Evolutionary conservation across 176 grass and related monocot genomes (phyloP), one percentile per base, ranked within the genome.

Genomic region (Ampelocalamus luodianensis): DNA sequence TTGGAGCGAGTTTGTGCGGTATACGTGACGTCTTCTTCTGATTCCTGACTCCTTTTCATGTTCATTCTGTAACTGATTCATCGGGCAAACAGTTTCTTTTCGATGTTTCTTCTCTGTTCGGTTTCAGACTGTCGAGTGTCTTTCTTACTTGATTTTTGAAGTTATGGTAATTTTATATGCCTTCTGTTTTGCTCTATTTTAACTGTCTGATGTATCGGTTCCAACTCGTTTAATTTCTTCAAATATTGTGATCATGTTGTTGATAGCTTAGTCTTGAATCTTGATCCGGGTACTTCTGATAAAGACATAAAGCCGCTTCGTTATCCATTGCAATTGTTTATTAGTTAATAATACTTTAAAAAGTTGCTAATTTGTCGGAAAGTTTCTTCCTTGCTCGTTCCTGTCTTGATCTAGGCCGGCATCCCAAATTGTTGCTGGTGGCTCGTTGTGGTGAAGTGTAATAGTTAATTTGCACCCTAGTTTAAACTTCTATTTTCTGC

Each of bases 61-160:
- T 72, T 62, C 22, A 45, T 79, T 23, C 40, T 50, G 8, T 11
- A 26, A 72, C 62, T 66, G 56, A 48, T 89, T 67, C 49, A 22
- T 26, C 18, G 0, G 20, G 8, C 3, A 32, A 71, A 65, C 45
- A 10, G 17, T 32, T 44, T 48, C 10, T 80, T 56, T 59, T 20
- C 3, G 8, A 6, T 65, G 14, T 70, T 58, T 37, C 69, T 68
- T 65, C 50, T 59, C 1, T 77, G 16, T 36, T 29, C 16, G 1
- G 36, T 51, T 42, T 32, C 22, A 27, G 8, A 43, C 17, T 29
- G 0, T 45, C 49, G 26, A 50, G 18, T 46, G 26, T 22, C 10
- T 69, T 66, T 66, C 16, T 8, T 71, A 40, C 55, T 83, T 61
- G 11, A 54, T 77, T 6, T 26, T 77, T 61, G 0, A 27, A 20